These are phyloP conservation scores for Liquidambar formosana DNA, from an alignment of 164 flowering plant genomes.

Conservation along the genomic window DNA sequence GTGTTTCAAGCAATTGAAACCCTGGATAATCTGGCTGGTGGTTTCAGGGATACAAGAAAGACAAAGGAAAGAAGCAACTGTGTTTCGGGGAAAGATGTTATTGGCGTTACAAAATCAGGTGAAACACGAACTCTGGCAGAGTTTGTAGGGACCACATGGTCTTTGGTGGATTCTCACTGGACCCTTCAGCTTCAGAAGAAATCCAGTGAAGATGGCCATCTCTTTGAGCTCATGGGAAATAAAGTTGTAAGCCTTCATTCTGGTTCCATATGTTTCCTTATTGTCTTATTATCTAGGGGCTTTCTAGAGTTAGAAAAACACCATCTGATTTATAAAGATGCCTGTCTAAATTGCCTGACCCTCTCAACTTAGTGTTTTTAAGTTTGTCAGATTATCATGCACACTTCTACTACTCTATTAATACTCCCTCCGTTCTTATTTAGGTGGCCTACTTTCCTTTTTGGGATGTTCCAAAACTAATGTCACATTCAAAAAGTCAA, in stretches of 20 bases:
- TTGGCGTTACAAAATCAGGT: slow-evolving; percentile 52
- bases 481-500: no score
- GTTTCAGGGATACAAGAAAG: slow-evolving; percentile 44
- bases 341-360: neutral
- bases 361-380: neutral
- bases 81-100: slow-evolving; percentile 45
- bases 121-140: slow-evolving; percentile 58
- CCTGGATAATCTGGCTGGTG: neutral
- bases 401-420: no score
- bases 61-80: slow-evolving; percentile 21
- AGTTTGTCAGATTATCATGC: neutral
- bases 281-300: neutral
- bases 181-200: slow-evolving; percentile 42
- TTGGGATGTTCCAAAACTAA: no score
- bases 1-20: neutral
- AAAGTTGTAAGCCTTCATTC: slow-evolving; percentile 48
- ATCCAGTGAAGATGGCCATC: slow-evolving; percentile 35
- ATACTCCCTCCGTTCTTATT: no score
- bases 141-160: slow-evolving; percentile 50
- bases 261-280: neutral
- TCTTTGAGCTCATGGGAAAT: slow-evolving; percentile 61
- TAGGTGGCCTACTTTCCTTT: no score
- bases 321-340: neutral
- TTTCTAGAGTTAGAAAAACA: neutral
- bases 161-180: slow-evolving; percentile 49